Base-by-base conservation (phyloP, 2,329 filamentous ascomycete species). In the Epichloe glyceriae region DNA sequence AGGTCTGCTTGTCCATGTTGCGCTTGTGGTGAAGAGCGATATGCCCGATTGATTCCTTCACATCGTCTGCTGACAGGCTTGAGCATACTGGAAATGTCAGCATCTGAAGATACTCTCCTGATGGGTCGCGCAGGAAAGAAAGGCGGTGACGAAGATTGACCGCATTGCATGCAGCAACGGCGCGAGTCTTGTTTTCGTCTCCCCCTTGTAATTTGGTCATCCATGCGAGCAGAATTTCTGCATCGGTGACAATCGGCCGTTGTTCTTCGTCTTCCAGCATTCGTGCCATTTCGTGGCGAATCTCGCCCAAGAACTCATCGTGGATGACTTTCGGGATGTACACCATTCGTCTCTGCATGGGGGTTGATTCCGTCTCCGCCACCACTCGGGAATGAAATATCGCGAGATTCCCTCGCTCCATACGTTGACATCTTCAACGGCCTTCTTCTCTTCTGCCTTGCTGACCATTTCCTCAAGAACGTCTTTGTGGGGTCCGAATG, bases 201-300 rank as follows among this genome's bases (percentile, higher is more conserved):
- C 49, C 49, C 7, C 43, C 46, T 20, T 53, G 52, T 20, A 53
- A 37, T 22, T 51, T 51, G 43, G 33, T 47, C 8, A 53, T n/a
- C 49, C 52, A 53, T 6, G 52, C 52, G 11, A 53, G 20, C 33
- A 51, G 17, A 6, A 53, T 51, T 20, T 53, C 52, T 33, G 52
- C 49, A 19, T 51, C 52, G 39, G 20, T 53, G 15, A 51, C 35
- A 7, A 43, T 35, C 40, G 52, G 22, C 17, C 49, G 19, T 12
- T 44, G 49, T 40, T 47, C 38, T n/a, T 51, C 52, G 19, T 47
- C 38, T 7, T 38, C 30, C n/a, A 44, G 14, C 22, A 41, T 17
- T 8, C 17, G 30, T 22, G 49, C 35, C 10, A 53, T 35, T 10
- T 53, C 52, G 38, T 40, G 22, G 37, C 49, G 49, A 15, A 51